Evolutionary conservation across 768 basidiomycete genomes (phyloP).

Genomic region (Sistotremastrum niveocremeum): DNA sequence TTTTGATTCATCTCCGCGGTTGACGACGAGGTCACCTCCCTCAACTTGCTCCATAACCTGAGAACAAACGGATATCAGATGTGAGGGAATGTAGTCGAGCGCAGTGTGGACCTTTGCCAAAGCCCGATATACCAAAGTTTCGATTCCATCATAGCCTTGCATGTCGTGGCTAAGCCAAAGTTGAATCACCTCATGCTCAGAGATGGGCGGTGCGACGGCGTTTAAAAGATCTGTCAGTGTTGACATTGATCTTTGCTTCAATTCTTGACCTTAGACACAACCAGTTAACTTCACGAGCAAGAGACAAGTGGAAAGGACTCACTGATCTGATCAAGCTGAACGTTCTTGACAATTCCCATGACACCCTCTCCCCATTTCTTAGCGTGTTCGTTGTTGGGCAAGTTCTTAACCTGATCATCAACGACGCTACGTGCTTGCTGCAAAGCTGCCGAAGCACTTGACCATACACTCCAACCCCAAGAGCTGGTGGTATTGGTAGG

Average conservation of each 20-base stretch:
- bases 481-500: constrained; percentile 10
- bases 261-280: constrained; percentile 58
- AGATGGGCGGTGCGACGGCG: constrained; percentile 95
- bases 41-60: constrained; percentile 92
- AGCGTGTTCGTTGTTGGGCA: constrained; percentile 77
- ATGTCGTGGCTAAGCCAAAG: constrained; percentile 95
- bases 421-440: constrained; percentile 81
- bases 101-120: constrained; percentile 46
- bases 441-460: constrained; percentile 68
- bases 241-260: constrained; percentile 76
- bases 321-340: constrained; percentile 88
- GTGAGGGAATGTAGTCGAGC: not conserved
- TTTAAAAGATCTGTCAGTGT: constrained; percentile 88
- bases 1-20: constrained; percentile 63
- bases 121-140: constrained; percentile 83
- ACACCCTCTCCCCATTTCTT: constrained; percentile 82
- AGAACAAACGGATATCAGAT: not conserved
- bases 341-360: constrained; percentile 74
- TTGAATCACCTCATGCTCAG: constrained; percentile 95
- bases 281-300: constrained; percentile 1
- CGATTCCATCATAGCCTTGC: constrained; percentile 91
- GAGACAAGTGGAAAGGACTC: constrained; percentile 13
- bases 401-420: constrained; percentile 84
- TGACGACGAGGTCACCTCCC: constrained; percentile 82
- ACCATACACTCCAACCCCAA: constrained; percentile 81